Evolutionary conservation across 2,329 filamentous ascomycete genomes (phyloP), one percentile per base, ranked within the genome.

Genomic region (Endothia cerciana): DNA sequence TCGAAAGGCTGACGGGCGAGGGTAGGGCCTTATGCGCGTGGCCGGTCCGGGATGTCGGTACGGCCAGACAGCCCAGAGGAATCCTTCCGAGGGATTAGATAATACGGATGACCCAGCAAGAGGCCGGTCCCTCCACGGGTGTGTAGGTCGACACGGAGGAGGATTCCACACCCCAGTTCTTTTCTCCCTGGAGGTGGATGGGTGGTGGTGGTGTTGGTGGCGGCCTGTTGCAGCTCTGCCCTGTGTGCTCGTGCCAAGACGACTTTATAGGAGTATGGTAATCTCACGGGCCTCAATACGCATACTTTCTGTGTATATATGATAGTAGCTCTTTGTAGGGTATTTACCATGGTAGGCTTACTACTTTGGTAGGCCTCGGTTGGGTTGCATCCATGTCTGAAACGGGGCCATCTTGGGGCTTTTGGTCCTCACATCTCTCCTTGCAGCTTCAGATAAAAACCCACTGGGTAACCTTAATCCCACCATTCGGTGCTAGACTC

Each of bases 41-140:
- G 51, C 30, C 51, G 30, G 51, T 15, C 51, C 51, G 51, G 51
- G 30, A 55, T 36, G 51, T 55, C 51, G 51, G 30, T 55, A 36
- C 51, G 51, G 51, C 8, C 28, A 33, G 51, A 17, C n/a, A 49
- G 22, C 22, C 19, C 45, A 49, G 45, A 15, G 25, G 22, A 51
- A 55, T 55, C 51, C 51, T 55, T 55, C 51, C 6, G 17, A 8
- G 13, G 10, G 22, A n/a, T 25, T 28, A 25, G 41, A 7, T n/a
- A n/a, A 45, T n/a, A 45, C 41, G 41, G n/a, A 45, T n/a, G 40
- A 45, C 41, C 41, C 41, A n/a, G 19, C 19, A n/a, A 45, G 22
- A 25, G 22, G 22, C 47, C 22, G 7, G 47, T 28, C 22, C 15
- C 22, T 51, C 25, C 22, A 28, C 47, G 25, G 47, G 28, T 51